Evolutionary conservation across 2,329 filamentous ascomycete genomes (phyloP), one percentile per base, ranked within the genome.

Genomic region (Shiraia sp.): DNA sequence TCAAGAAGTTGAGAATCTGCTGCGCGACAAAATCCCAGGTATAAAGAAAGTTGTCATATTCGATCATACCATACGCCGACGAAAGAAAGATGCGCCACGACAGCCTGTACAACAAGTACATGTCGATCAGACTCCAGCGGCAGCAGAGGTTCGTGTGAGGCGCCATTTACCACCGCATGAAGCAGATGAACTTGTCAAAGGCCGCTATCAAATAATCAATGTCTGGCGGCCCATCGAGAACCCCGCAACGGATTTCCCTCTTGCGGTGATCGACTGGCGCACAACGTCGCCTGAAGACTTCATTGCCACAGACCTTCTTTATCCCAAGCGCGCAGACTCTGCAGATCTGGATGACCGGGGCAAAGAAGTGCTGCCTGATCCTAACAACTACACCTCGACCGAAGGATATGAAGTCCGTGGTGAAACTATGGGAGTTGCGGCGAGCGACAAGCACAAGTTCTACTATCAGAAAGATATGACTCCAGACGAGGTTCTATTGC

Each of bases 391-490:
- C 27, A 59, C 59, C n/a, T 79, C 76, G 0, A 80, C 76, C 0
- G 78, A 79, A 10, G 82, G 82, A 0, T 87, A 87, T 51, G 79
- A 83, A 58, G 76, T 79, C 9, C 75, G 72, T 48, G 82, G 85
- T 14, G 83, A 87, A 70, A 86, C 82, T 1, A 77, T 83, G 58
- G 75, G 72, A 0, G 79, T 87, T 0, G 71, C 75, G 32, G 75
- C 81, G 3, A 85, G 72, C 50, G 76, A 80, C 6, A 65, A 63
- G 12, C 84, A 87, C 61, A 72, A 73, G 52, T 85, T 85, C 55
- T 86, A 79, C 55, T 87, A 86, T 53, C 71, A 79, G 60, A 85
- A 84, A 67, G 83, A 86, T 55, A 86, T 87, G 83, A 80, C 75
- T 14, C 76, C 75, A 0, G 73, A 76, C 2, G 77, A 80, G 58